A percentile compares a stretch with the other conserved stretches of the same genome.
Evolutionary conservation across 2,329 filamentous ascomycete species (phyloP).

Genomic region (Sclerotinia minor): DNA sequence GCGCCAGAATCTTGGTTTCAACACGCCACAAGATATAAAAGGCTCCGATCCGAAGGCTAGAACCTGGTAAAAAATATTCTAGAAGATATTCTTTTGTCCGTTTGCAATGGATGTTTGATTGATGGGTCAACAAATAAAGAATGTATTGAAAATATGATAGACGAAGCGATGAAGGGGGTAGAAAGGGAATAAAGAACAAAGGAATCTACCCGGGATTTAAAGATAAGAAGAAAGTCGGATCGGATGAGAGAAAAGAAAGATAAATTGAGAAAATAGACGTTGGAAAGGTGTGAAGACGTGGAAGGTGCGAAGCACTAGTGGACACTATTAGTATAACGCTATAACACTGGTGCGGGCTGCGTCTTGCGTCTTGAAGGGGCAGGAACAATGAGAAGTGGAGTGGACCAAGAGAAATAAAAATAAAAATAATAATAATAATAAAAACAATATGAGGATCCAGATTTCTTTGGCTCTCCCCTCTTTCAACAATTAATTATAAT

Average conservation of each 20-base stretch:
- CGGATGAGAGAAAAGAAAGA: background rate
- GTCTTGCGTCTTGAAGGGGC: constrained; percentile 1
- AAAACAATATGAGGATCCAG: background rate
- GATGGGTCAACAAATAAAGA: constrained; percentile 21
- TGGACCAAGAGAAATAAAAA: constrained; percentile 4
- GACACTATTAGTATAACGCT: background rate
- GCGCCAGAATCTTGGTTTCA: constrained; percentile 4
- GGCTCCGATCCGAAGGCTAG: background rate
- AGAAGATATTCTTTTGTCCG: background rate
- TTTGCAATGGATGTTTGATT: constrained; percentile 1
- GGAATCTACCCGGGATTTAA: background rate
- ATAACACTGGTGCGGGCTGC: constrained; percentile 4
- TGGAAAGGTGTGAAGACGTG: background rate
- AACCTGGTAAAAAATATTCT: background rate
- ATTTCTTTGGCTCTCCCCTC: background rate
- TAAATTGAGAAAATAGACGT: constrained; percentile 11
- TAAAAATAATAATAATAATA: too few relatives aligned
- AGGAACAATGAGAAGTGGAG: constrained; percentile 13
- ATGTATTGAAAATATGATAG: background rate
- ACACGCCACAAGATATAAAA: constrained; percentile 16
- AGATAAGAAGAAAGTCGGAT: background rate
- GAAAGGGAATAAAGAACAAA: constrained; percentile 3
- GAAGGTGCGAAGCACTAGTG: constrained; percentile 1
- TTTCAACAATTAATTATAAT: background rate
- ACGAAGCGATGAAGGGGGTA: background rate